Base-by-base conservation (phyloP, 2,329 filamentous ascomycete species). In the Botryotinia globosa region DNA sequence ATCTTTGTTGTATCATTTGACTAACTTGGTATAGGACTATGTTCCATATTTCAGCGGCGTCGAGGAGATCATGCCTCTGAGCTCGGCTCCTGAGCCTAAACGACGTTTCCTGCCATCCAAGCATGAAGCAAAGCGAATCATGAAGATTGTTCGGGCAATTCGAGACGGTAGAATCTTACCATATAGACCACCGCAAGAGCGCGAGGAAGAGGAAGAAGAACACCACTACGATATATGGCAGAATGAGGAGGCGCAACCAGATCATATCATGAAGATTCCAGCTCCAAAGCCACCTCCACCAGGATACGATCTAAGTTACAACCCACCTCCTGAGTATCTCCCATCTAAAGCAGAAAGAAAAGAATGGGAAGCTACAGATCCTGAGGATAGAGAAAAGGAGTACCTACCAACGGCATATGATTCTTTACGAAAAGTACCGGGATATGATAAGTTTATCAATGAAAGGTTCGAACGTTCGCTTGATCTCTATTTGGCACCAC, bases 131-230 rank as follows among this genome's bases (percentile, higher is more conserved):
- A 98, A 98, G 85, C 90, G 94, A 73, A 89, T 99, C 69, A 97
- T 98, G 89, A 98, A 99, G 85, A 90, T 99, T 79, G 96, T 98
- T 71, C 94, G 93, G 80, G 96, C 96, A 54, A 99, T 99, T 77
- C 90, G 92, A 76, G 95, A 98, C 83, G 96, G 97, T 51, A 90
- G 94, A 67, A 98, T 99, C 77, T 85, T 97, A 79, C 97, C 97
- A 6, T 97, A 97, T 84, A 94, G 91, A 80, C 89, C 94, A 6
- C 90, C 90, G 0, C 87, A 90, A 79, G 92, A 88, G 76, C 84
- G 93, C 77, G 87, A 90, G 75, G 89, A 94, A 76, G 89, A 93
- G 72, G 88, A 92, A 69, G 90, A 93, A 73, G 90, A 92, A 71
- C 85, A 92, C 58, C 87, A 88, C 37, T 90, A 90, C 79, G 96